Conservation (phyloP, 2,329 filamentous ascomycete genomes). For the Botrytis tulipae region DNA sequence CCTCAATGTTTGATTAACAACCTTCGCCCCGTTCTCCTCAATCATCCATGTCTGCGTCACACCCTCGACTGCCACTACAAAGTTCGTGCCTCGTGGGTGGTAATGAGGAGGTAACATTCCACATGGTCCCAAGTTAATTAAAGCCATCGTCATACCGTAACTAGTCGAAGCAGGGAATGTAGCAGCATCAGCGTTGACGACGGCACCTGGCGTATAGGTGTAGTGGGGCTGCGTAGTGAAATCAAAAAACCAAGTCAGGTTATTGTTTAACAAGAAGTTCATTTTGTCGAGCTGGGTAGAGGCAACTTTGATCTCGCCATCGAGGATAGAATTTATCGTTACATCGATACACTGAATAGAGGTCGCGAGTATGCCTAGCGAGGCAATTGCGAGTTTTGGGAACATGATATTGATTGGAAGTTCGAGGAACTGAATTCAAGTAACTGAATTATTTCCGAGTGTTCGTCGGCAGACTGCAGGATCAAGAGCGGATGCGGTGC, state of each 20-base stretch:
- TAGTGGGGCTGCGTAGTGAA: slow-evolving; percentile 46
- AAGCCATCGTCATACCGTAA: slow-evolving; percentile 48
- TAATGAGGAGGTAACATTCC: slow-evolving; percentile 51
- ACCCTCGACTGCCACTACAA: slow-evolving; percentile 48
- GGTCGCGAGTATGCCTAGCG: slow-evolving; percentile 16
- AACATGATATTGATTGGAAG: background rate
- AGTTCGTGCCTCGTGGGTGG: slow-evolving; percentile 50
- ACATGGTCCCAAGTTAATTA: slow-evolving; percentile 50
- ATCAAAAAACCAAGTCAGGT: slow-evolving; percentile 49
- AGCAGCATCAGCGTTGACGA: slow-evolving; percentile 52
- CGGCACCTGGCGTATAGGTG: slow-evolving; percentile 46
- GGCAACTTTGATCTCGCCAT: slow-evolving; percentile 42
- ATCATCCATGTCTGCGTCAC: slow-evolving; percentile 52
- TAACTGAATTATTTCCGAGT: background rate
- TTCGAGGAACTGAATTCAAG: background rate
- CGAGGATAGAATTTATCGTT: slow-evolving; percentile 42
- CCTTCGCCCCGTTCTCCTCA: slow-evolving; percentile 49
- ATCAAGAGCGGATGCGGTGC: background rate
- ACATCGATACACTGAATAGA: slow-evolving; percentile 40
- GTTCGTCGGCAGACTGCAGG: slow-evolving; percentile 10
- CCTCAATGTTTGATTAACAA: slow-evolving; percentile 43
- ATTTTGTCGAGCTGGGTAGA: slow-evolving; percentile 48
- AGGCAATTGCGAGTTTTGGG: background rate
- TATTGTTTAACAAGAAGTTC: slow-evolving; percentile 42
- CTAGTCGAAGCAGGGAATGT: slow-evolving; percentile 49